Conservation (phyloP, 495 filamentous ascomycete species). For the Aspergillus ostianus region DNA sequence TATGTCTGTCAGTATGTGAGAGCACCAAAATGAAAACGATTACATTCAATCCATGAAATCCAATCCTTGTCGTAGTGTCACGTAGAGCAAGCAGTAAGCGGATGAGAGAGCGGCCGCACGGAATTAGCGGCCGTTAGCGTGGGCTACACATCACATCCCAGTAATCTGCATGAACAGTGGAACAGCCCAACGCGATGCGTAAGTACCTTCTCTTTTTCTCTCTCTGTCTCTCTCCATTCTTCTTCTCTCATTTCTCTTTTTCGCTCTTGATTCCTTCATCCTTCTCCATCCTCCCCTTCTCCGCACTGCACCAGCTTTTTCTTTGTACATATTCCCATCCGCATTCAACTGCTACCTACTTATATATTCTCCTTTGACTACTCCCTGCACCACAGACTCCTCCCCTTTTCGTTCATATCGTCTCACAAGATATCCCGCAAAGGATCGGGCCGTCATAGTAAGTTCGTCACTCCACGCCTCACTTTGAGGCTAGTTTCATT, state of each 20-base stretch:
- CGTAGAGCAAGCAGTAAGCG: neutral
- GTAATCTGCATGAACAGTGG: neutral
- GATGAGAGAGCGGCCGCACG: neutral
- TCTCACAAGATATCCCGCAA: neutral
- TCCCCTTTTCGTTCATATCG: neutral
- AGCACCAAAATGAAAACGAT: no score
- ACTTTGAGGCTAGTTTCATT: conserved; percentile 2
- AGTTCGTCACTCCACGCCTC: conserved; percentile 4
- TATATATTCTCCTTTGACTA: neutral
- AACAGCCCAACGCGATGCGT: neutral
- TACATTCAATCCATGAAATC: no score
- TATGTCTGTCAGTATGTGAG: no score
- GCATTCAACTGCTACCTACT: neutral
- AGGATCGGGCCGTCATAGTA: neutral
- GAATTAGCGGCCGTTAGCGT: neutral
- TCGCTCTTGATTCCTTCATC: neutral
- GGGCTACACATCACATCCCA: neutral
- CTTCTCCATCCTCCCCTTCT: neutral
- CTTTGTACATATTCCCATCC: neutral
- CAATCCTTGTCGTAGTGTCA: neutral
- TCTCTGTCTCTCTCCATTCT: neutral
- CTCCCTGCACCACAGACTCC: neutral
- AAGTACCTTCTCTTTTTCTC: no score
- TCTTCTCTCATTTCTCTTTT: neutral
- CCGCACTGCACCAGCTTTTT: neutral